Evolutionary conservation across 352 stramenopile genomes (phyloP).

Genomic region (Saprolegnia diclina): DNA sequence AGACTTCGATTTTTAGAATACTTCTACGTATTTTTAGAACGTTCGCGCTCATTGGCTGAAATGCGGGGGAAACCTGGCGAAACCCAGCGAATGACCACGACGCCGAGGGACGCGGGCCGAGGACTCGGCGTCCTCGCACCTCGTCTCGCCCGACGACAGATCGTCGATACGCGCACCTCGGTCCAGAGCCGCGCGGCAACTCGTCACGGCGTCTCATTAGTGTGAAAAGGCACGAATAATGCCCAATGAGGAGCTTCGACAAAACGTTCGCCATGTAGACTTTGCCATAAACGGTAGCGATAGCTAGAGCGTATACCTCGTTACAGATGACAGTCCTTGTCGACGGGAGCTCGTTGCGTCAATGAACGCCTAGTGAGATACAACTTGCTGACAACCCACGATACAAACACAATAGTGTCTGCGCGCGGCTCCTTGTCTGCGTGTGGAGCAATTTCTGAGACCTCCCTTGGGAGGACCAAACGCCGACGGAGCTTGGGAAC

Average conservation of each 20-base stretch:
- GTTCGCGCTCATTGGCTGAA: slow-evolving; percentile 19
- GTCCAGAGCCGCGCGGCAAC: no score
- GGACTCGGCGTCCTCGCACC: no score
- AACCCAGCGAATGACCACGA: not conserved
- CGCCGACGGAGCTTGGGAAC: no score
- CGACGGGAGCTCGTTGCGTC: slow-evolving; percentile 24
- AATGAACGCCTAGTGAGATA: slow-evolving; percentile 25
- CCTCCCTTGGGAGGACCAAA: no score
- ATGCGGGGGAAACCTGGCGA: not conserved
- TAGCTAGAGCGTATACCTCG: not conserved
- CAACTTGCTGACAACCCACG: slow-evolving; percentile 26
- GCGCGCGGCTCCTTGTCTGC: slow-evolving; percentile 16
- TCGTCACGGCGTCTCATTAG: no score
- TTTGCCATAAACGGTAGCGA: not conserved
- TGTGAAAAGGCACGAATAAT: not conserved
- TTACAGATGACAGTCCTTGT: slow-evolving; percentile 16
- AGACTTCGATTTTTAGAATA: slow-evolving; percentile 27
- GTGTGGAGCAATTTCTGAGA: slow-evolving; percentile 19
- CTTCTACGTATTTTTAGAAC: slow-evolving; percentile 29
- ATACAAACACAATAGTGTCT: slow-evolving; percentile 27
- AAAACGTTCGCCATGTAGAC: slow-evolving; percentile 1
- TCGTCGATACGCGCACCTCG: no score
- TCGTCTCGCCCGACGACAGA: no score
- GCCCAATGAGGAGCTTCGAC: not conserved
- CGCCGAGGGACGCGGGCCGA: no score